phyloP scores from a whole-genome alignment of 805 yeast genomes.

The Scheffersomyces ergatensis region DNA sequence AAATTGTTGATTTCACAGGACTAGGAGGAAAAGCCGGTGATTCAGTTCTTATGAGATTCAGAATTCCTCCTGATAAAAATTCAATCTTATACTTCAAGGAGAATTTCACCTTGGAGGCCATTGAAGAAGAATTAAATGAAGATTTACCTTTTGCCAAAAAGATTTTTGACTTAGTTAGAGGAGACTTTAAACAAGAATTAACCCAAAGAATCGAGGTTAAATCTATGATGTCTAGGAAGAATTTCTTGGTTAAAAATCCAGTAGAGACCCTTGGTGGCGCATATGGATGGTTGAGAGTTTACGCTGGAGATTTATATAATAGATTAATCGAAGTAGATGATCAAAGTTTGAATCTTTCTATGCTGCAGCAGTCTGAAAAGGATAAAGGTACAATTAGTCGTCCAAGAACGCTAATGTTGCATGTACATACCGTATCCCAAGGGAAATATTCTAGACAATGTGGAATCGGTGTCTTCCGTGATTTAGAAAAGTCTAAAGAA shows the following conservation, averaged over 20 bases:
- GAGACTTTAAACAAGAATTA: conserved; percentile 55
- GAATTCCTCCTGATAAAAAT: conserved; percentile 46
- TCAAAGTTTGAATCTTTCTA: conserved; percentile 42
- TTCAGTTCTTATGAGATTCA: conserved; percentile 46
- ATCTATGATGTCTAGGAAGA: conserved; percentile 87
- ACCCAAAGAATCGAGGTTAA: conserved; percentile 61
- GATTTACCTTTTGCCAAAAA: conserved; percentile 52
- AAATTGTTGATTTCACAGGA: conserved; percentile 78
- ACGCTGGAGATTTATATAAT: conserved; percentile 72
- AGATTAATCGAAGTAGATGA: conserved; percentile 74
- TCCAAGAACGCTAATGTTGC: conserved; percentile 55
- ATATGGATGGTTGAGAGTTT: conserved; percentile 76
- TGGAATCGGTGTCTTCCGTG: not conserved
- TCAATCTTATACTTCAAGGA: conserved; percentile 50
- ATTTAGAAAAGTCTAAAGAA: not conserved
- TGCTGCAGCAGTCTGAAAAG: conserved; percentile 15
- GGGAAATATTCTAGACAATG: conserved; percentile 37
- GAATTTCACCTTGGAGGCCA: conserved; percentile 32
- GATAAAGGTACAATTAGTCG: conserved; percentile 32
- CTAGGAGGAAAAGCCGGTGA: conserved; percentile 90
- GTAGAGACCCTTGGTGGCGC: conserved; percentile 57
- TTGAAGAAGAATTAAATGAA: conserved; percentile 21
- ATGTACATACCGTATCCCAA: conserved; percentile 20
- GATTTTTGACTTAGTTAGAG: conserved; percentile 63
- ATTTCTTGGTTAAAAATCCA: conserved; percentile 56